Conservation (phyloP, 2,329 filamentous ascomycete species). For the Apiospora pterosperma region DNA sequence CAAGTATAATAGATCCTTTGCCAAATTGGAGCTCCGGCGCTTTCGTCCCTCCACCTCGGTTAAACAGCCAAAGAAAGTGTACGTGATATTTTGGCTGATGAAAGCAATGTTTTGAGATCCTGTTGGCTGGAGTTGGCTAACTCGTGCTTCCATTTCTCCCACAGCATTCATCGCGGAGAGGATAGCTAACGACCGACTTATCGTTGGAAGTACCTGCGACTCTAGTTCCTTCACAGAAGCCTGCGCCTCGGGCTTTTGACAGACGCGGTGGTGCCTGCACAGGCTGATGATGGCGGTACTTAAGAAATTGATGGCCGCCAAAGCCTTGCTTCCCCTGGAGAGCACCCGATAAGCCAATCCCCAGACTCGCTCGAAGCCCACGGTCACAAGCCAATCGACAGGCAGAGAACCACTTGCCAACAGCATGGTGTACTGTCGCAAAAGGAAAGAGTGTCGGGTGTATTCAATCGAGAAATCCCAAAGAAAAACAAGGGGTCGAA, state of each 20-base stretch:
- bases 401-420: constrained; percentile 33
- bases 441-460: constrained; percentile 28
- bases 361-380: constrained; percentile 39
- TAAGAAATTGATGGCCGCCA: constrained; percentile 35
- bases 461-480: constrained; percentile 29
- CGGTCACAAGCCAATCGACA: constrained; percentile 41
- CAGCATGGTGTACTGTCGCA: constrained; percentile 34
- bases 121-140: constrained; percentile 7
- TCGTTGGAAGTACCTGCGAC: constrained; percentile 29
- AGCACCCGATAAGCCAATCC: constrained; percentile 32
- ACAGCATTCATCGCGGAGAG: constrained; percentile 29
- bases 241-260: constrained; percentile 8
- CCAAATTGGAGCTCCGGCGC: neutral
- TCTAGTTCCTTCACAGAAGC: constrained; percentile 15
- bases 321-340: constrained; percentile 24
- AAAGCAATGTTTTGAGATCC: constrained; percentile 11
- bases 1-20: constrained; percentile 3
- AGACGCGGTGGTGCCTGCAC: constrained; percentile 17
- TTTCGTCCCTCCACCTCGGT: constrained; percentile 5
- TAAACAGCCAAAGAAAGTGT: constrained; percentile 4
- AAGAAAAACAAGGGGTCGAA: constrained; percentile 31
- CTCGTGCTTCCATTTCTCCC: constrained; percentile 13
- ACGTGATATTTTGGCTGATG: constrained; percentile 19
- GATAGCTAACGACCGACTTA: constrained; percentile 38
- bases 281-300: constrained; percentile 30